Evolutionary conservation across 2,329 filamentous ascomycete genomes (phyloP).

Genomic region (Stemphylium beticola): DNA sequence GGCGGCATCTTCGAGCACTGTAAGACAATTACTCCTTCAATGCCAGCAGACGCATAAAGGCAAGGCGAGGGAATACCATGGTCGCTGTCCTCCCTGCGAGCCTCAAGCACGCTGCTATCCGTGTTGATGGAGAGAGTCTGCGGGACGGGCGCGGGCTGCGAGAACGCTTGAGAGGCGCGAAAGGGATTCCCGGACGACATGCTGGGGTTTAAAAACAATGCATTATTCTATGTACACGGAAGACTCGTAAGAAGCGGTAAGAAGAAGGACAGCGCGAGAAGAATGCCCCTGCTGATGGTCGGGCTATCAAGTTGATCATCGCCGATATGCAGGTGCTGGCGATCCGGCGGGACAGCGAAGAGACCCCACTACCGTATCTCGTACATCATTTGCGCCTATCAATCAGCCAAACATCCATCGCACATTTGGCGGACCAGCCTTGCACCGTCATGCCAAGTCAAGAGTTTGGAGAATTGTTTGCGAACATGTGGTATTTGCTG

Average conservation of each 20-base stretch:
- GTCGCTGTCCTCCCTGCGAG: conserved; percentile 27
- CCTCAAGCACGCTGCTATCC: conserved; percentile 31
- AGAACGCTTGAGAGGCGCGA: conserved; percentile 42
- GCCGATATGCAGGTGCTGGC: conserved; percentile 25
- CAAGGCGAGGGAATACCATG: conserved; percentile 42
- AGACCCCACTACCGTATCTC: conserved; percentile 26
- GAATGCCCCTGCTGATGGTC: conserved; percentile 32
- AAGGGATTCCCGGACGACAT: conserved; percentile 52
- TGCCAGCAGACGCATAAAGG: conserved; percentile 29
- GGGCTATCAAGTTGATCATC: conserved; percentile 18
- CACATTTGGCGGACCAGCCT: background rate
- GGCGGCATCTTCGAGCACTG: conserved; percentile 36
- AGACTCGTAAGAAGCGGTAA: conserved; percentile 31
- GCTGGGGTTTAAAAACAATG: conserved; percentile 44
- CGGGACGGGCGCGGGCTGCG: conserved; percentile 31
- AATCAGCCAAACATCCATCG: background rate
- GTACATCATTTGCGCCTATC: conserved; percentile 8
- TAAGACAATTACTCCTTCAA: conserved; percentile 43
- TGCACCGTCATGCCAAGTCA: background rate
- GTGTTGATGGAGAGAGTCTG: conserved; percentile 35
- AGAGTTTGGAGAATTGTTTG: background rate
- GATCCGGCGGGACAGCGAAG: conserved; percentile 30
- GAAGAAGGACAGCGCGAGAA: conserved; percentile 17
- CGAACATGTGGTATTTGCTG: background rate
- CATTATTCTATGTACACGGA: conserved; percentile 49